Percentiles rank a stretch among this genome's conserved stretches.
Evolutionary conservation across 495 filamentous ascomycete genomes (phyloP).

Genomic region (Penicillium manginii): DNA sequence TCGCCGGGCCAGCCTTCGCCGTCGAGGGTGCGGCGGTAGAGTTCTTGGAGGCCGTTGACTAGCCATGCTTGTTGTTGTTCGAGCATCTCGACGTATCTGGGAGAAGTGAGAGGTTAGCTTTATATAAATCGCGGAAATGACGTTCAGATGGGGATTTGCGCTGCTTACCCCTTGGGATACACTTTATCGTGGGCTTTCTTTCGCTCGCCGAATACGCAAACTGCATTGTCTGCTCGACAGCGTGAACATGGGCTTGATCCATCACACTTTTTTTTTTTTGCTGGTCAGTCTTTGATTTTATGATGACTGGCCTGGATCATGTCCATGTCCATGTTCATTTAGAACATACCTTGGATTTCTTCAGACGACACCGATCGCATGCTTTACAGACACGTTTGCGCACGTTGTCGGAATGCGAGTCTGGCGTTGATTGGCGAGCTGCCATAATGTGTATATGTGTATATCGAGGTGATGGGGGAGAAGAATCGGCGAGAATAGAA

Average conservation of each 20-base stretch:
- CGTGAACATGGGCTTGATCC: conserved; percentile 62
- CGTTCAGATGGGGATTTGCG: neutral
- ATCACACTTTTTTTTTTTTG: conserved; percentile 60
- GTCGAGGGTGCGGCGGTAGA: conserved; percentile 56
- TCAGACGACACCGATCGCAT: conserved; percentile 65
- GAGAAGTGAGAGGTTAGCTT: conserved; percentile 8
- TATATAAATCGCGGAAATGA: conserved; percentile 8
- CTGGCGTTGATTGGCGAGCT: conserved; percentile 50
- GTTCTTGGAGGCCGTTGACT: conserved; percentile 62
- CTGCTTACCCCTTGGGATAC: conserved; percentile 64
- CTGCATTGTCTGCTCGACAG: conserved; percentile 61
- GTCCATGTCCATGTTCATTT: neutral
- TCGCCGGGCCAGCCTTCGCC: conserved; percentile 61
- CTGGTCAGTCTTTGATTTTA: conserved; percentile 23
- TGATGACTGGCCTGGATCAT: neutral
- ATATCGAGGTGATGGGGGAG: neutral
- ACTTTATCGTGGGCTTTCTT: conserved; percentile 67
- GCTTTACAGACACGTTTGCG: conserved; percentile 67
- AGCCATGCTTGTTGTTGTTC: conserved; percentile 70
- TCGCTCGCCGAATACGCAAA: conserved; percentile 65
- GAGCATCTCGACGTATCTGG: conserved; percentile 72
- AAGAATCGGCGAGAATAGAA: conserved; percentile 6
- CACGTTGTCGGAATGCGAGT: conserved; percentile 49
- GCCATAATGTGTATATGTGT: conserved; percentile 40
- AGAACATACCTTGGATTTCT: conserved; percentile 64